A percentile compares a stretch with the other conserved stretches of the same genome.
These are phyloP conservation scores for Persicaria maculosa DNA, from an alignment of 148 eudicot genomes.

Conservation along the genomic window DNA sequence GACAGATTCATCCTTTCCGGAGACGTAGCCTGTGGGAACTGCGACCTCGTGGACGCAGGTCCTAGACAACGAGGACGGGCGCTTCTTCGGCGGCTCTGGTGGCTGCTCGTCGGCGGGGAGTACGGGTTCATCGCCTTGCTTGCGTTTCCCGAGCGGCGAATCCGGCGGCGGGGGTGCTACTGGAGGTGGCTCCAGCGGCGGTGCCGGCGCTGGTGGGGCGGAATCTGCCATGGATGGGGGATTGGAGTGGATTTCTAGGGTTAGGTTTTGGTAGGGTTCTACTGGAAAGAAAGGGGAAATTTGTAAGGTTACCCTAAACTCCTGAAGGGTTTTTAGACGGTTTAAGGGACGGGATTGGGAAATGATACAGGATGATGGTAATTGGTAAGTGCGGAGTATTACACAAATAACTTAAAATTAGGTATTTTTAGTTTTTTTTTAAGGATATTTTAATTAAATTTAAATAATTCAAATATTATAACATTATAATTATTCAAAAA, in stretches of 20 bases:
- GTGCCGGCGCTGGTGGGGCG: not conserved
- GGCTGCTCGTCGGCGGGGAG: not conserved
- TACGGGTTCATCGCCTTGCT: not conserved
- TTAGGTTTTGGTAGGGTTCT: slow-evolving; percentile 3
- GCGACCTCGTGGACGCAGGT: slow-evolving; percentile 97
- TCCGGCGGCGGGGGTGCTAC: not conserved
- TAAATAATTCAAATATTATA: no score
- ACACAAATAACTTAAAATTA: no score
- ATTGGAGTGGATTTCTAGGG: not conserved
- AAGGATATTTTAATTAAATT: no score
- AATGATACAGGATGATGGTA: not conserved
- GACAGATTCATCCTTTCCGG: slow-evolving; percentile 33
- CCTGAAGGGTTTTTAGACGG: not conserved
- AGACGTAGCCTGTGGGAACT: slow-evolving; percentile 46
- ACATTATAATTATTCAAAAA: no score
- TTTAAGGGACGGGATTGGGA: not conserved
- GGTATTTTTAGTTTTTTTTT: no score
- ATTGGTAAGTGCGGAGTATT: no score
- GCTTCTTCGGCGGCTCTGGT: not conserved
- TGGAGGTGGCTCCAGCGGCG: not conserved
- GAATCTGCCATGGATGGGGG: not conserved
- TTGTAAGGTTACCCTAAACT: not conserved
- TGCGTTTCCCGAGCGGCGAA: slow-evolving; percentile 3
- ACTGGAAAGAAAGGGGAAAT: not conserved
- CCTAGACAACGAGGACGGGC: slow-evolving; percentile 14